These are phyloP conservation scores for Chenopodium berlandieri DNA, from an alignment of 148 eudicot genomes.

Conservation along the genomic window DNA sequence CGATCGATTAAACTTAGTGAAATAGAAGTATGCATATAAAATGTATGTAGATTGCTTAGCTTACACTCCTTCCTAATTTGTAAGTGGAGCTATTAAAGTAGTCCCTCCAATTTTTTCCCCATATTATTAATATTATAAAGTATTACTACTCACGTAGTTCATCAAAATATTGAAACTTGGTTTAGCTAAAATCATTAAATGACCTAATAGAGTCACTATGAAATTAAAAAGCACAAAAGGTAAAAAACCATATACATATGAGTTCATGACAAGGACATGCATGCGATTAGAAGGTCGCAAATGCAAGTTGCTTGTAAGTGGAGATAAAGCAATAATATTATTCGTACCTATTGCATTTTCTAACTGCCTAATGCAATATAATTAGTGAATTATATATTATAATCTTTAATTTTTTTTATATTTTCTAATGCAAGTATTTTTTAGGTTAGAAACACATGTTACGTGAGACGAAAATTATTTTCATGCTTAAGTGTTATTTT, in stretches of 20 bases:
- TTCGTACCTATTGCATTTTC: conserved; percentile 18
- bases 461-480: conserved; percentile 22
- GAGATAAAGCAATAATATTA: conserved; percentile 16
- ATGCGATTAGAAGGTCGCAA: conserved; percentile 6
- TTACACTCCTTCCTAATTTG: too few relatives aligned
- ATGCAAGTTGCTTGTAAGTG: conserved; percentile 24
- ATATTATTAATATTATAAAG: too few relatives aligned
- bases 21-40: too few relatives aligned
- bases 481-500: conserved; percentile 11
- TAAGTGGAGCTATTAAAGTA: too few relatives aligned
- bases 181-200: too few relatives aligned
- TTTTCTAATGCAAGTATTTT: conserved; percentile 1
- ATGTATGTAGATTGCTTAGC: too few relatives aligned
- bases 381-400: not conserved
- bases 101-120: too few relatives aligned
- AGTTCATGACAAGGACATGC: conserved; percentile 17
- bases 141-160: too few relatives aligned
- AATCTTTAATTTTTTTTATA: not conserved
- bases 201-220: too few relatives aligned
- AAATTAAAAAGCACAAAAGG: not conserved
- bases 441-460: conserved; percentile 25
- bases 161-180: too few relatives aligned
- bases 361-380: conserved; percentile 16
- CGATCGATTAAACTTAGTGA: not conserved
- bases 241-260: not conserved